Conservation (phyloP, 352 stramenopile genomes). For the Phytophthora colocasiae region DNA sequence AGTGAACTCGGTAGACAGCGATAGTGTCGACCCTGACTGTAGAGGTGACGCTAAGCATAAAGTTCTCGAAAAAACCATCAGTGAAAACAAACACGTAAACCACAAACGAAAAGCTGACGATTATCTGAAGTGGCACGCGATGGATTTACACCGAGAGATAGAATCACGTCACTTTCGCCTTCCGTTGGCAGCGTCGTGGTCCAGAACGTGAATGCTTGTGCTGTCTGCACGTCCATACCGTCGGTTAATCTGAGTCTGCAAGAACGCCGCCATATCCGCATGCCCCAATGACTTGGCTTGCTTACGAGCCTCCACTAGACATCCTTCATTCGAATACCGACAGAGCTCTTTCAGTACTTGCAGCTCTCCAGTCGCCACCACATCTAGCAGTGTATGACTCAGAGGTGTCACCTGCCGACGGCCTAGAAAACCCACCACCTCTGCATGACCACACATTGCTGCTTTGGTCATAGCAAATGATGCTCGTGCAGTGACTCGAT, state of each 20-base stretch:
- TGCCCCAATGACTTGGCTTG: constrained; percentile 30
- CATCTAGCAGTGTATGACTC: constrained; percentile 39
- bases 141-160: no score
- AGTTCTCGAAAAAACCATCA: no score
- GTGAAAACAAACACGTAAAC: no score
- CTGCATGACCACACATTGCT: constrained; percentile 33
- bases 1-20: no score
- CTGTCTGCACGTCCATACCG: constrained; percentile 33
- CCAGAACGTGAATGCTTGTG: constrained; percentile 28
- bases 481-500: constrained; percentile 27
- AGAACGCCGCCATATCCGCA: constrained; percentile 29
- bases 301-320: constrained; percentile 37
- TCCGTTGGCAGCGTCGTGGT: constrained; percentile 36
- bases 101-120: no score
- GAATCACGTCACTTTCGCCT: constrained; percentile 4
- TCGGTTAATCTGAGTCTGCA: constrained; percentile 32
- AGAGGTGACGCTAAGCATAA: no score
- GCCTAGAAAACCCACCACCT: constrained; percentile 33
- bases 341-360: constrained; percentile 37
- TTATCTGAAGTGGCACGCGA: no score
- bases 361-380: constrained; percentile 33
- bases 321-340: constrained; percentile 40
- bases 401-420: constrained; percentile 30
- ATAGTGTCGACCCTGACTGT: no score
- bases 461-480: constrained; percentile 42